Evolutionary conservation across 495 filamentous ascomycete genomes (phyloP).

Genomic region (Aspergillus baeticus): DNA sequence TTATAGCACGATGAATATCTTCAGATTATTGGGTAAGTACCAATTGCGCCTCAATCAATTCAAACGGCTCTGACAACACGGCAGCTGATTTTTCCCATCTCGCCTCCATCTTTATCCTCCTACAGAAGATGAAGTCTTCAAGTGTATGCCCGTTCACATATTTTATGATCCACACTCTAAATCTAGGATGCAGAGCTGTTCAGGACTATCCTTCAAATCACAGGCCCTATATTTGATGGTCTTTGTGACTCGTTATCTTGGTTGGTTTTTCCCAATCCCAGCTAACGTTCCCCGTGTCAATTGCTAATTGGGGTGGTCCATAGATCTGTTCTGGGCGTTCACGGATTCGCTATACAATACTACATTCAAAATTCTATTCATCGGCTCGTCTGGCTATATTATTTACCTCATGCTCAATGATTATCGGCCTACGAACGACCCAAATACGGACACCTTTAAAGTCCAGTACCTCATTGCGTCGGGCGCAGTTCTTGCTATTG

Average conservation of each 20-base stretch:
- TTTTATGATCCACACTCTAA: background rate
- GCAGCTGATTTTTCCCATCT: constrained; percentile 93
- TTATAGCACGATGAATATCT: constrained; percentile 74
- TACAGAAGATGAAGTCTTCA: constrained; percentile 92
- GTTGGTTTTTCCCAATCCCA: constrained; percentile 40
- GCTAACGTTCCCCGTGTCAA: background rate
- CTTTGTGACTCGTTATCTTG: constrained; percentile 89
- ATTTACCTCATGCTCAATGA: constrained; percentile 95
- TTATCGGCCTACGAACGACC: constrained; percentile 94
- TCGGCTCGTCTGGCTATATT: constrained; percentile 83
- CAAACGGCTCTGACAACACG: background rate
- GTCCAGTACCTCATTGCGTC: constrained; percentile 86
- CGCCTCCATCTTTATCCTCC: constrained; percentile 86
- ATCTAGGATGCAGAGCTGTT: constrained; percentile 68
- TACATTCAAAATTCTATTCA: constrained; percentile 93
- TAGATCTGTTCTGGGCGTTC: constrained; percentile 88
- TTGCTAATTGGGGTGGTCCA: constrained; percentile 3
- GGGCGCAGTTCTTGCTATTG: constrained; percentile 71
- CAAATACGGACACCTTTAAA: constrained; percentile 93
- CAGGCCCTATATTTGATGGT: constrained; percentile 92
- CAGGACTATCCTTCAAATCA: constrained; percentile 97
- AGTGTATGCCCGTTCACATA: constrained; percentile 56
- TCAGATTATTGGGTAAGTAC: constrained; percentile 74
- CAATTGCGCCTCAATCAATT: background rate
- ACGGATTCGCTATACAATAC: constrained; percentile 81